These are phyloP conservation scores for Hamigera avellanea DNA, from an alignment of 495 filamentous ascomycete genomes.

Conservation along the genomic window DNA sequence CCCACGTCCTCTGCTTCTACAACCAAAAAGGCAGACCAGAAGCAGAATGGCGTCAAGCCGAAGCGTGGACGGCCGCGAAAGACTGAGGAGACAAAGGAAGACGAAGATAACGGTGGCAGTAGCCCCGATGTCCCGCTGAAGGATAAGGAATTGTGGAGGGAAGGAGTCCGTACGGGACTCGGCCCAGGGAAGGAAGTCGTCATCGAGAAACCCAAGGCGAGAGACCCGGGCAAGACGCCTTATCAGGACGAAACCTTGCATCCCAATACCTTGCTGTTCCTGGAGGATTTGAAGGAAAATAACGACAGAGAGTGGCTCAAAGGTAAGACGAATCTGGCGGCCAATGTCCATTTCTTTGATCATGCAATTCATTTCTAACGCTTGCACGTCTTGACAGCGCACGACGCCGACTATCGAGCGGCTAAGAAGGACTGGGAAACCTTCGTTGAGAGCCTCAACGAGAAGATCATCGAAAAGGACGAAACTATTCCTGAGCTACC, in stretches of 20 bases:
- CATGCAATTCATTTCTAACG: neutral
- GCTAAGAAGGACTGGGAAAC: constrained; percentile 68
- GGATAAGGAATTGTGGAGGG: constrained; percentile 44
- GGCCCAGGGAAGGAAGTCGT: constrained; percentile 53
- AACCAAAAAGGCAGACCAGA: constrained; percentile 10
- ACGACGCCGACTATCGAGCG: constrained; percentile 66
- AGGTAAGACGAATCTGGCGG: constrained; percentile 30
- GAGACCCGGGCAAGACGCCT: constrained; percentile 49
- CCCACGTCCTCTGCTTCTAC: constrained; percentile 9
- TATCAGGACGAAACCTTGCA: constrained; percentile 65
- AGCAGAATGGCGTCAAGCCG: constrained; percentile 3
- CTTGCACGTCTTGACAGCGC: constrained; percentile 30
- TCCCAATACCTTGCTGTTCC: constrained; percentile 70
- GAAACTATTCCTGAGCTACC: constrained; percentile 75
- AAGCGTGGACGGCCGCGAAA: constrained; percentile 5
- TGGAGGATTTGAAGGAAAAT: constrained; percentile 61
- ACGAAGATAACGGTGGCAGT: neutral
- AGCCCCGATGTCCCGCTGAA: constrained; percentile 7
- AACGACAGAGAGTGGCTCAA: constrained; percentile 79
- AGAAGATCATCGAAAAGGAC: constrained; percentile 58
- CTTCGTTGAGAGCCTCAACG: constrained; percentile 58
- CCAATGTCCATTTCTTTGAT: neutral
- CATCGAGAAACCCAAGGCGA: constrained; percentile 58
- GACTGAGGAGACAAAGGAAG: constrained; percentile 6
- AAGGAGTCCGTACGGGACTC: constrained; percentile 44